Evolutionary conservation across 208 protist genomes (phyloP), one percentile per base, ranked within the genome.

Genomic region (Crithidia brevicula): DNA sequence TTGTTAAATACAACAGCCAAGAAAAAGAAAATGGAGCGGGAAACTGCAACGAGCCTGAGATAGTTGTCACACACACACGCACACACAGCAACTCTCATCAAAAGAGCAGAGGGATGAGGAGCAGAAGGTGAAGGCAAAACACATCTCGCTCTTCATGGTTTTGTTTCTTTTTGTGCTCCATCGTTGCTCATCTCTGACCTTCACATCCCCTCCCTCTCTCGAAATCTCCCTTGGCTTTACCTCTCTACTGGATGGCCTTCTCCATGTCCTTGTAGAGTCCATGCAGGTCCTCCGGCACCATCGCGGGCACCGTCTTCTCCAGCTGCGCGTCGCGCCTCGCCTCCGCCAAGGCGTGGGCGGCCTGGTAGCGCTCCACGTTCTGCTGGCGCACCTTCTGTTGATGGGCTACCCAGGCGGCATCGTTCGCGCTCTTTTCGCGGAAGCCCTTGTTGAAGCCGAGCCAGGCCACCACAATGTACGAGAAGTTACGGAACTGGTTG

Each of bases 401-500:
- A 51, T 93, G 77, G 13, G 72, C 83, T 13, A 82, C 73, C 91
- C 91, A 96, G 62, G 81, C 66, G 57, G 76, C 77, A 56, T 96
- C 89, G 78, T 94, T 96, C n/a, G 75, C 80, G 4, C 58, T 42
- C 79, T 94, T 94, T 56, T 96, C 85, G 57, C 66, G 64, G 75
- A 86, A 90, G 51, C 91, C 91, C 34, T 82, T 86, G 69, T 88
- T 85, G 51, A 92, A 78, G 59, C 91, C 91, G 36, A 85, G 43
- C 81, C 81, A 93, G 18, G 88, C 91, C 2, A 88, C 82, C 34
- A 93, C 78, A n/a, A 93, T 65, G 76, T 94, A 94, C 25, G 81
- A 81, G 52, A 94, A 81, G 79, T 94, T 94, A 31, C 88, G 88
- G 47, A 94, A 84, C 80, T 96, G 91, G 68, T 94, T 82, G 16